Evolutionary conservation across 2,329 filamentous ascomycete species (phyloP).

Genomic region (Botrytis byssoidea): DNA sequence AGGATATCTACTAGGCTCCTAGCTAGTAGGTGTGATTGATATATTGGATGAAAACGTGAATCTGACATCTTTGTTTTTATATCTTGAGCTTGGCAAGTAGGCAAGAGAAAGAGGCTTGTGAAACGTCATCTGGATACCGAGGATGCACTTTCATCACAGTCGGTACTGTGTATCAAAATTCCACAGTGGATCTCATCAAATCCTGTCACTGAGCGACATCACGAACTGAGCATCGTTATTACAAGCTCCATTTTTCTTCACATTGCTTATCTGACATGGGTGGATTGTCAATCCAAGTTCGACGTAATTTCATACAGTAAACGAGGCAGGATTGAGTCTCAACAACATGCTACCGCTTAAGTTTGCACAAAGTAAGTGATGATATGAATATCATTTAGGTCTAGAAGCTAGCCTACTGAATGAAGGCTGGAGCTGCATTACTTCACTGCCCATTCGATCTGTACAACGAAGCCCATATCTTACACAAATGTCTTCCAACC

Average conservation of each 20-base stretch:
- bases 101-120: neutral
- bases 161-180: neutral
- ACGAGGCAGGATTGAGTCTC: neutral
- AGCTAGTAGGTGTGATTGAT: too few relatives aligned
- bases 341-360: neutral
- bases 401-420: neutral
- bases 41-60: neutral
- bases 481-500: neutral
- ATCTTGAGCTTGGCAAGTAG: neutral
- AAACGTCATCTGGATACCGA: neutral
- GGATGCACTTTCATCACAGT: neutral
- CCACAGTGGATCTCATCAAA: neutral
- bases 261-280: conserved; percentile 1
- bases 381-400: neutral
- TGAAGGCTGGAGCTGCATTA: neutral
- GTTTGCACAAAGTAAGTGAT: neutral
- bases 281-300: neutral
- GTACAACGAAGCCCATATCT: neutral
- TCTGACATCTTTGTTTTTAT: neutral
- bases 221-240: neutral
- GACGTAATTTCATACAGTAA: neutral
- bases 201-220: neutral
- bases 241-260: neutral
- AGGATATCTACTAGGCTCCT: neutral
- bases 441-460: neutral